These are phyloP conservation scores for Neofusicoccum kwambonambiense DNA, from an alignment of 2,329 filamentous ascomycete species.

Conservation along the genomic window DNA sequence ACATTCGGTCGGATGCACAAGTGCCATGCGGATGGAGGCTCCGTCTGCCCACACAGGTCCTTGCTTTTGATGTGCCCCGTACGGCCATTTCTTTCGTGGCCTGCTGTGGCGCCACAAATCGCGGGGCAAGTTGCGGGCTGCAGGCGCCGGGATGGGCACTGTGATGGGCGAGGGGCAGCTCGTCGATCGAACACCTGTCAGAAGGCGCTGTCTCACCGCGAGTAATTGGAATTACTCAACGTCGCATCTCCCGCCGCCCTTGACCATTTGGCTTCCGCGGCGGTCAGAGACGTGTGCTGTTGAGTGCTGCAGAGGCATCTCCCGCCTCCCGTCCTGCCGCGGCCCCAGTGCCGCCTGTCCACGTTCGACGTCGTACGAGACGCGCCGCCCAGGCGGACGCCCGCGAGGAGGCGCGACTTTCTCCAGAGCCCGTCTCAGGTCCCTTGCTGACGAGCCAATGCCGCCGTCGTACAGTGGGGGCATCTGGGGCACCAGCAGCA, in stretches of 20 bases:
- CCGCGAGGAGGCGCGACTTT: slow-evolving; percentile 3
- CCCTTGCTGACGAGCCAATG: background rate
- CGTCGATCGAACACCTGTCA: background rate
- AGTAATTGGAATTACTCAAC: slow-evolving; percentile 9
- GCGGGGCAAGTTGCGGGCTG: background rate
- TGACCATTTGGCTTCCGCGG: background rate
- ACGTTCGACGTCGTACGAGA: slow-evolving; percentile 14
- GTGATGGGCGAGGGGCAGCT: slow-evolving; percentile 10
- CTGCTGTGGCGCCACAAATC: background rate
- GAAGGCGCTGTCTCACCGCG: slow-evolving; percentile 11
- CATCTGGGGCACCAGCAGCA: slow-evolving; percentile 3
- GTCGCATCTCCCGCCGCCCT: background rate
- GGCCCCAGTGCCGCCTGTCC: slow-evolving; percentile 7
- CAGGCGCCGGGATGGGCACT: background rate
- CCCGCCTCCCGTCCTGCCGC: background rate
- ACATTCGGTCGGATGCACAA: too few species aligned
- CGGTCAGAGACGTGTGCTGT: slow-evolving; percentile 13
- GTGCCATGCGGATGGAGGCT: too few species aligned
- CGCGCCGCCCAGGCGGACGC: background rate
- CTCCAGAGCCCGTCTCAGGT: background rate
- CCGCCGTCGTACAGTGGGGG: slow-evolving; percentile 3
- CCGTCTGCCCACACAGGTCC: too few species aligned
- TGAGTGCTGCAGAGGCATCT: background rate
- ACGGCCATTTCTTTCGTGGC: too few species aligned
- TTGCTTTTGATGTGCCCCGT: too few species aligned